phyloP scores from a whole-genome alignment of 2,329 filamentous ascomycete species.

The Cladophialophora yegresii region DNA sequence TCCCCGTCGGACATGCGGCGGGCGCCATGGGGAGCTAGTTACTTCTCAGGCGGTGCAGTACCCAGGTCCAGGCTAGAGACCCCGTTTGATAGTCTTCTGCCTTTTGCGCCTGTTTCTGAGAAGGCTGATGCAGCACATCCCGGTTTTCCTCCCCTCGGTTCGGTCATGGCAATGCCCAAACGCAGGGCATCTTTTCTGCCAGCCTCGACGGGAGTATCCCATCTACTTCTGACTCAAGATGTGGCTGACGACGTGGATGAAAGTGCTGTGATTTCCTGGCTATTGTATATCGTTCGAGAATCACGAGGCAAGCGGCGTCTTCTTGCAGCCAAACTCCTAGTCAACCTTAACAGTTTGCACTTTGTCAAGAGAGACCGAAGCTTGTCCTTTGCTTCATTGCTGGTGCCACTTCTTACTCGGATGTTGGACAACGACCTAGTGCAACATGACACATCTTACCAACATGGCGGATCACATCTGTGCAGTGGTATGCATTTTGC shows the following conservation, averaged over 20 bases:
- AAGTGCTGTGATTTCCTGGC: conserved; percentile 71
- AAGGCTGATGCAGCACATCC: conserved; percentile 42
- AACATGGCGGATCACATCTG: conserved; percentile 8
- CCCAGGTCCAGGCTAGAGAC: conserved; percentile 52
- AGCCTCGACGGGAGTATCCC: conserved; percentile 33
- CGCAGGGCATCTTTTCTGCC: conserved; percentile 42
- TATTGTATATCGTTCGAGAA: conserved; percentile 65
- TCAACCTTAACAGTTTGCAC: conserved; percentile 68
- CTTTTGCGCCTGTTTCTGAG: conserved; percentile 47
- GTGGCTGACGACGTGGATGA: conserved; percentile 62
- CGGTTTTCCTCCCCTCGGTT: conserved; percentile 59
- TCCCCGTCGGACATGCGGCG: conserved; percentile 53
- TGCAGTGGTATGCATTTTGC: conserved; percentile 44
- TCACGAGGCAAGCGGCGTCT: conserved; percentile 62
- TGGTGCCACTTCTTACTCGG: conserved; percentile 69
- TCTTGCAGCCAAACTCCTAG: conserved; percentile 69
- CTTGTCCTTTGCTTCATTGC: conserved; percentile 63
- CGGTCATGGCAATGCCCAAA: conserved; percentile 43
- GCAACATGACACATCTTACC: conserved; percentile 44
- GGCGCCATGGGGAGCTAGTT: conserved; percentile 56
- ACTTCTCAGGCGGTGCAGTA: conserved; percentile 55
- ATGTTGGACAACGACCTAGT: conserved; percentile 56
- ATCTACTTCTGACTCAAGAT: conserved; percentile 43
- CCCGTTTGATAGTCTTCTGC: conserved; percentile 67
- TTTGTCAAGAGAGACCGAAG: conserved; percentile 67